phyloP scores from a whole-genome alignment of 2,329 filamentous ascomycete genomes.

The Colletotrichum plurivorum region DNA sequence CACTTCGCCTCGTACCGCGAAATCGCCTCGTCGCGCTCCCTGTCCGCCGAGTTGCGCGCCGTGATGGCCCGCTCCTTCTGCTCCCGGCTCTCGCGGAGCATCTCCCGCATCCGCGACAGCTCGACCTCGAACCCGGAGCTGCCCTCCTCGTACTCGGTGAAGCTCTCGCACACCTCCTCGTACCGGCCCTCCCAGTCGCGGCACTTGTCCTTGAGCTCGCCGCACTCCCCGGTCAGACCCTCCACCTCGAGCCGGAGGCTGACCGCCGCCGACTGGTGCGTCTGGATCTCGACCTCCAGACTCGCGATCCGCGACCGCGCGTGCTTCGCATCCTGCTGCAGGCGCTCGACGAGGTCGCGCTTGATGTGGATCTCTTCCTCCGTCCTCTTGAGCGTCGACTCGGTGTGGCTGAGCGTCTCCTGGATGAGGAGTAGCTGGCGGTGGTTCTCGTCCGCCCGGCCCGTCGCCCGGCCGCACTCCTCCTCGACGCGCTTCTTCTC shows the following conservation, averaged over 20 bases:
- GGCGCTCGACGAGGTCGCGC: constrained; percentile 25
- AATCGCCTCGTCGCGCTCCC: constrained; percentile 28
- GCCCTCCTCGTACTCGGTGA: constrained; percentile 35
- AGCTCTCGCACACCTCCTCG: constrained; percentile 34
- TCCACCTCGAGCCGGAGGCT: constrained; percentile 28
- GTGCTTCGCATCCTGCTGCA: constrained; percentile 11
- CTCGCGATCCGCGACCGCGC: constrained; percentile 2
- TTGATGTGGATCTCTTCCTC: constrained; percentile 24
- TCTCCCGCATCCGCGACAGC: constrained; percentile 27
- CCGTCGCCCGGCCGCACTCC: constrained; percentile 10
- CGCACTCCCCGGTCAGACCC: constrained; percentile 18
- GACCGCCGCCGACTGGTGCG: constrained; percentile 12
- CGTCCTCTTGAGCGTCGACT: constrained; percentile 22
- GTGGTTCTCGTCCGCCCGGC: constrained; percentile 30
- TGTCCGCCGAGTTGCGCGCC: constrained; percentile 31
- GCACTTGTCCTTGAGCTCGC: constrained; percentile 24
- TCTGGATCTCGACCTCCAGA: constrained; percentile 16
- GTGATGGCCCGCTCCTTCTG: constrained; percentile 34
- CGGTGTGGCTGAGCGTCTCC: constrained; percentile 26
- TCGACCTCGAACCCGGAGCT: constrained; percentile 31
- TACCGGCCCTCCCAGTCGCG: constrained; percentile 29
- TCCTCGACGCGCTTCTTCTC: constrained; percentile 37
- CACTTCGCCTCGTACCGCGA: constrained; percentile 28
- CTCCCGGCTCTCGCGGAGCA: constrained; percentile 33
- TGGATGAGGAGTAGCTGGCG: constrained; percentile 21